Base-by-base conservation (phyloP, 2,329 filamentous ascomycete species). In the Emergomyces africanus region DNA sequence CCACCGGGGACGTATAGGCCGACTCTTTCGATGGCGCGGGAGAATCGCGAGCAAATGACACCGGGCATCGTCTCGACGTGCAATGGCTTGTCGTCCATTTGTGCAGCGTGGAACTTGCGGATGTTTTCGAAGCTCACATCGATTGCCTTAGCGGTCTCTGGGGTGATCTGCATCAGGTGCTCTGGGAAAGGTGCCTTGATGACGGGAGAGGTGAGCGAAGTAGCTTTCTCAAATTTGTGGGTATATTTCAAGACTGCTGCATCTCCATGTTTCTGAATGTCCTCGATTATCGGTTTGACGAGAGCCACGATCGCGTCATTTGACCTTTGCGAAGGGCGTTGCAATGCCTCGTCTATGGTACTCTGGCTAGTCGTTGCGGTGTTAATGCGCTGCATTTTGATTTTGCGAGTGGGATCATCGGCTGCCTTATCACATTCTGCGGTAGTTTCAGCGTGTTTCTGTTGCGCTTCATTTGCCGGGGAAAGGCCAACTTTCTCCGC, bases 221-320 rank as follows among this genome's bases (percentile, higher is more conserved):
- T 95, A 0, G 92, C 94, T 77, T 92, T 96, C 71, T 99, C 94
- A 66, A 99, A 99, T 73, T 95, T 96, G 81, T 96, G 91, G 0
- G 94, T 97, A 74, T 96, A 97, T 56, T 88, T 87, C 50, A 99
- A 81, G 28, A 99, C 80, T 2, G 90, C 91, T 67, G 87, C 87
- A 74, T 99, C 94, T 57, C 94, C 94, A 39, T 88, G 84, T 49
- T 83, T 80, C 59, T 86, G 88, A 59, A 99, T 87, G 54, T 91
- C 88, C 60, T 92, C 84, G 68, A 99, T 90, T 67, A 99, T 99
- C 1, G 94, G 94, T 41, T 83, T 84, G 61, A 96, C 89, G 57
- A 97, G 92, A 63, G 85, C 85, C 77, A 97, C 85, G 65, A 99
- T 96, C 60, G 88, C 84, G 25, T 97, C 92, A n/a, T 89, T 90